Base-by-base conservation (phyloP, 345 rosid species). In the Clarkia xantiana region DNA sequence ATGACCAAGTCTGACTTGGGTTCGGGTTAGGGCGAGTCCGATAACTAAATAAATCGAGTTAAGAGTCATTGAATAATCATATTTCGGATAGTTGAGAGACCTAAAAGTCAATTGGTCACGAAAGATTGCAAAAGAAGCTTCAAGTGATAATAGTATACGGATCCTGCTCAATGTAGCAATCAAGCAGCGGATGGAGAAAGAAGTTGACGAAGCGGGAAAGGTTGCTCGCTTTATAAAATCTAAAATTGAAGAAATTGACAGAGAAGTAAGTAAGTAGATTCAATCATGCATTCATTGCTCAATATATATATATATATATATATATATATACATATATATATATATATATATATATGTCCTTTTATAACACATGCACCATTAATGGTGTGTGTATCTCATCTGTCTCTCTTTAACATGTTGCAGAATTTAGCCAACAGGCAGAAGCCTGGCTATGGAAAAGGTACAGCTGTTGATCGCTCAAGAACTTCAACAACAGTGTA, bases 381-480 rank as follows among this genome's bases (percentile, higher is more conserved):
- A n/a, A n/a, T n/a, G n/a, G n/a, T n/a, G n/a, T n/a, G n/a, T n/a
- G 36, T 29, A 29, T 29, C 36, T 29, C 1, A 29, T 29, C 36
- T 29, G 8, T 29, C 36, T 49, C 42, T 47, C 51, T 9, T 51
- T 64, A 39, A 22, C 56, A 19, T 43, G 25, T 11, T 56, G 34
- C 74, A 91, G 96, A 91, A 91, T 75, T 25, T 83, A 59, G 69
- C 81, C 58, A 91, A 81, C 65, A 78, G 96, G 68, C 77, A 73
- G 64, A 83, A 86, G 64, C 98, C 86, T 40, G 93, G 96, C 49
- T 91, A 93, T 46, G 94, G 89, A 54, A 81, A 86, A 73, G 98
- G 98, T 65, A 67, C 96, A 2, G 94, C 83, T 48, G 82, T 86
- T 14, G 98, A 91, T 72, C 72, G 93, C 59, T 81, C 98, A 54